These are phyloP conservation scores for Scorias spongiosa DNA, from an alignment of 2,329 filamentous ascomycete species.

Conservation along the genomic window DNA sequence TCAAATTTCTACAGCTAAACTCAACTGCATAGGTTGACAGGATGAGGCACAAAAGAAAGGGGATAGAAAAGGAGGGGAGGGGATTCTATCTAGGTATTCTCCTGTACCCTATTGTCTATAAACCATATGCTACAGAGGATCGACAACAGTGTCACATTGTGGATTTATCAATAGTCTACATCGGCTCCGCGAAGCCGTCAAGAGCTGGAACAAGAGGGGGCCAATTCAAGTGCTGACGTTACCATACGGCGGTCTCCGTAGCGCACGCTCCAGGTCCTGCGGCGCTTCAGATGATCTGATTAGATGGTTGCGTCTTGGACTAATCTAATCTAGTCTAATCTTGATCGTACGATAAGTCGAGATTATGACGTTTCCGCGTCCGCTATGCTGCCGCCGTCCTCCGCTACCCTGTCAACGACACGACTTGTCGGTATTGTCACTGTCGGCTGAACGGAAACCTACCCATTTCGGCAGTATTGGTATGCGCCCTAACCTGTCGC, in stretches of 20 bases:
- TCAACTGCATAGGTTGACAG: background rate
- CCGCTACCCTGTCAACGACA: too few species aligned
- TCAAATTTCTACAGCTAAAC: too few species aligned
- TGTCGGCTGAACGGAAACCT: background rate
- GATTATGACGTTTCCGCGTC: too few species aligned
- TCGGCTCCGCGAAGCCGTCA: background rate
- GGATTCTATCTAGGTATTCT: background rate
- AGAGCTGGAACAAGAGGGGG: background rate
- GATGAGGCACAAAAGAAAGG: background rate
- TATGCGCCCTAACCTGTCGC: background rate
- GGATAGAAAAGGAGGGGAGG: background rate
- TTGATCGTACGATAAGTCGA: background rate
- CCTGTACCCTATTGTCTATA: background rate
- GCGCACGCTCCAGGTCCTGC: background rate
- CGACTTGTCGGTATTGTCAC: too few species aligned
- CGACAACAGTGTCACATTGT: background rate
- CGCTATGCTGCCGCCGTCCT: too few species aligned
- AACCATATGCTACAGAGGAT: background rate
- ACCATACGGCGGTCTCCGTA: background rate
- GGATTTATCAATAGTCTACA: background rate
- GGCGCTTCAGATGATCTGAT: background rate
- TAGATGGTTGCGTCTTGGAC: background rate
- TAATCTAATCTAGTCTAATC: background rate
- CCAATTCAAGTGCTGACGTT: too few species aligned
- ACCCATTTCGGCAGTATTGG: conserved; percentile 1